phyloP scores from a whole-genome alignment of 2,329 filamentous ascomycete genomes.

The Drechmeria coniospora region DNA sequence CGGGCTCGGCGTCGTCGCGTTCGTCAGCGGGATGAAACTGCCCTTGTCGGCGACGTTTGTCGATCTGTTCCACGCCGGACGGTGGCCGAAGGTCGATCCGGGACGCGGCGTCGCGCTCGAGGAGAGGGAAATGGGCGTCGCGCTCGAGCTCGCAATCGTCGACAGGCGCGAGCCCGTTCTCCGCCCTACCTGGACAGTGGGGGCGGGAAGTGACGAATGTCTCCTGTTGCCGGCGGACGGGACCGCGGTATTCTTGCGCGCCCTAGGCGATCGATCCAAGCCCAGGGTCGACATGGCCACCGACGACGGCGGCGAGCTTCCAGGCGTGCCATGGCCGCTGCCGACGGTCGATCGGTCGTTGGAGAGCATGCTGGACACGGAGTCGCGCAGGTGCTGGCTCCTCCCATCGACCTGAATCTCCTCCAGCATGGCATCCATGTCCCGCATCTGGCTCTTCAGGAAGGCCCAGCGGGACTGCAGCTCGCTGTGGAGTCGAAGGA shows the following conservation, averaged over 20 bases:
- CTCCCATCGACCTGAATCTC: constrained; percentile 49
- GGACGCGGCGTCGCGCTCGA: constrained; percentile 25
- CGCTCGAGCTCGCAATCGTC: constrained; percentile 29
- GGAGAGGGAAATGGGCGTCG: constrained; percentile 31
- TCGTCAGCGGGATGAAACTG: constrained; percentile 51
- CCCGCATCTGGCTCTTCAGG: constrained; percentile 59
- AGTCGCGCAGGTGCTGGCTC: constrained; percentile 72
- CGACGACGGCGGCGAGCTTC: constrained; percentile 49
- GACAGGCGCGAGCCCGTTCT: constrained; percentile 30
- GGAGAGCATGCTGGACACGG: constrained; percentile 81
- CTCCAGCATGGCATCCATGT: constrained; percentile 61
- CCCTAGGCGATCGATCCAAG: constrained; percentile 31
- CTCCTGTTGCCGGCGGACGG: constrained; percentile 29
- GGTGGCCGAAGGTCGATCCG: constrained; percentile 31
- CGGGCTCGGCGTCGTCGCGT: constrained; percentile 42
- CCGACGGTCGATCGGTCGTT: constrained; percentile 59
- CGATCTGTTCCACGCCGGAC: constrained; percentile 59
- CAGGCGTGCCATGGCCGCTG: constrained; percentile 56
- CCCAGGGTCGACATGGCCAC: constrained; percentile 43
- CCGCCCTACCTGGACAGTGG: constrained; percentile 22
- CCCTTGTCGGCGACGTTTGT: constrained; percentile 46
- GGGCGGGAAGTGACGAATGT: constrained; percentile 32
- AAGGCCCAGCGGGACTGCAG: constrained; percentile 70
- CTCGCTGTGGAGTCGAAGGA: constrained; percentile 71
- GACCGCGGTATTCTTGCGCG: too few species aligned